Conservation (phyloP, 202 grass and related monocot species). For the Eragrostis tef region DNA sequence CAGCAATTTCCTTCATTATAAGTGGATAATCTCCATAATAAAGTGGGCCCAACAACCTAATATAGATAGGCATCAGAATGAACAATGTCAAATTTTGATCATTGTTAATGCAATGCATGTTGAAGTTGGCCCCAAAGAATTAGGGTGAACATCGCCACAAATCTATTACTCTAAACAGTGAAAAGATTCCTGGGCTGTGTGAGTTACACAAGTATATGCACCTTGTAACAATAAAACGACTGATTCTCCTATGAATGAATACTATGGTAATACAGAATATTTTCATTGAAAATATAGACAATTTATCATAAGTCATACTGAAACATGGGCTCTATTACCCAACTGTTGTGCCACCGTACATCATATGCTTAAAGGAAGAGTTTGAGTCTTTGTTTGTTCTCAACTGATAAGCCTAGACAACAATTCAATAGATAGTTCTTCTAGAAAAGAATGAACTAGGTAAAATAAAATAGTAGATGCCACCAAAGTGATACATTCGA, state of each 20-base stretch:
- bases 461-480: too few species aligned
- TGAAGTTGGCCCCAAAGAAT: not conserved
- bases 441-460: too few species aligned
- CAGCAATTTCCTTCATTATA: constrained; percentile 48
- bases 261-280: not conserved
- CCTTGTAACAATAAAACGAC: not conserved
- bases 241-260: not conserved
- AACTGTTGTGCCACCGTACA: too few species aligned
- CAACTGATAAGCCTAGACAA: not conserved
- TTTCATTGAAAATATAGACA: not conserved
- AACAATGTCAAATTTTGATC: not conserved
- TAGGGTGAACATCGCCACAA: not conserved
- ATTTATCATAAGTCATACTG: not conserved
- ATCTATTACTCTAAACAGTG: not conserved
- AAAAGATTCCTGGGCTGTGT: not conserved
- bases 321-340: not conserved
- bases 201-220: not conserved
- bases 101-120: not conserved
- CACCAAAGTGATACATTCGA: too few species aligned
- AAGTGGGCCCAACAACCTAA: constrained; percentile 63
- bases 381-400: not conserved
- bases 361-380: not conserved
- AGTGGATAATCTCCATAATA: constrained; percentile 55
- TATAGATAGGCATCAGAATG: not conserved
- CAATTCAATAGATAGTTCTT: not conserved